Base-by-base conservation (phyloP, 1,139 yeast genomes). In the Lodderomyces parapsilosis region DNA sequence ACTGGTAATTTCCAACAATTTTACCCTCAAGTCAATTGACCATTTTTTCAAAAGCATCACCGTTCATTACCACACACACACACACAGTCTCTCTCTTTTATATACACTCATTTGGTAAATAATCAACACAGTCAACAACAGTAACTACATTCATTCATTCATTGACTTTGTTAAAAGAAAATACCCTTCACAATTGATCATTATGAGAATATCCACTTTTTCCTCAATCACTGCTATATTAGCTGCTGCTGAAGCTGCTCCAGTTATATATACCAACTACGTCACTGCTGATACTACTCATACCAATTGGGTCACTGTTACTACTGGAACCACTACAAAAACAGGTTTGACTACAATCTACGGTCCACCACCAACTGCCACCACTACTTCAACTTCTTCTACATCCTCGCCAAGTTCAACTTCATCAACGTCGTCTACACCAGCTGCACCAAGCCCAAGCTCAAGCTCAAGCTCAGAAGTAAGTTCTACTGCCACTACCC, bases 251-350 rank as follows among this genome's bases (percentile, higher is more conserved):
- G 42, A 45, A 22, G 65, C 65, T 4, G 53, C 59, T 25, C 63
- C 63, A 2, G 24, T 19, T 13, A 38, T 55, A 14, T 47, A 59
- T 36, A 62, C 66, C 18, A 36, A 53, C 19, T 43, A 40, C n/a
- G 55, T 55, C 40, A 60, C 65, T 14, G 66, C 66, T 10, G 50
- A 22, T 10, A 30, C 58, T 2, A 51, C 65, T 2, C 52, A 53
- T 9, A 61, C 66, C 19, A 44, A 51, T 13, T 53, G 54, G 42
- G 49, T 52, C 10, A 59, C 62, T 27, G 28, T 30, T 18, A 19
- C 33, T n/a, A 20, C 40, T 6, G 40, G 40, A 36, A 36, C 38
- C 31, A 36, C 38, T 14, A 23, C 28, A 7, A n/a, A 25, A 13
- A 17, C 25, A 8, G 36, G 27, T 18, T 22, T 20, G 13, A 34